A percentile compares a stretch with the other conserved stretches of the same genome.
phyloP scores from a whole-genome alignment of 257 asterid species.

The Misopates orontium region DNA sequence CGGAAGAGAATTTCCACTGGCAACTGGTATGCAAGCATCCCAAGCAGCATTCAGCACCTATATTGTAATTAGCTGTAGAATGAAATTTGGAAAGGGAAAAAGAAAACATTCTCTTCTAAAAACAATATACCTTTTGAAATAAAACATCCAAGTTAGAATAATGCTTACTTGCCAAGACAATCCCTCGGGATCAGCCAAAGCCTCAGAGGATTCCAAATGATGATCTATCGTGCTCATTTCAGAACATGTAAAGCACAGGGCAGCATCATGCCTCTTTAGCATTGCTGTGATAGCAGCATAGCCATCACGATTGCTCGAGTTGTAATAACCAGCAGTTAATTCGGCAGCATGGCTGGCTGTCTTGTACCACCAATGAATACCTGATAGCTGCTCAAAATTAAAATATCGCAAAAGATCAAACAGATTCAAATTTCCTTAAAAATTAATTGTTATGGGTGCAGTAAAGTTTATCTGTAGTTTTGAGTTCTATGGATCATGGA shows the following conservation, averaged over 20 bases:
- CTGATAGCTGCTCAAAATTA: slow-evolving; percentile 57
- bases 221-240: slow-evolving; percentile 53
- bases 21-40: slow-evolving; percentile 75
- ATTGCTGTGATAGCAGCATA: slow-evolving; percentile 61
- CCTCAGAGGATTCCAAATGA: slow-evolving; percentile 50
- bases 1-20: slow-evolving; percentile 62
- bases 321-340: slow-evolving; percentile 75
- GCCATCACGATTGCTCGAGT: slow-evolving; percentile 78
- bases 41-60: slow-evolving; percentile 83
- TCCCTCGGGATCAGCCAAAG: slow-evolving; percentile 76
- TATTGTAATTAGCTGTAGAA: slow-evolving; percentile 27
- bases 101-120: not conserved
- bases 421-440: slow-evolving; percentile 15
- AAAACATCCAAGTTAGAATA: too few relatives aligned
- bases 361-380: slow-evolving; percentile 96
- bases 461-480: not conserved
- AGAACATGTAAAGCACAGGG: slow-evolving; percentile 53
- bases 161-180: slow-evolving; percentile 85
- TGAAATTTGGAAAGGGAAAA: slow-evolving; percentile 5
- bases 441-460: slow-evolving; percentile 7
- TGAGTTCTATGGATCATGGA: slow-evolving; percentile 1
- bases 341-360: slow-evolving; percentile 96
- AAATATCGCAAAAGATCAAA: slow-evolving; percentile 23
- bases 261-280: slow-evolving; percentile 69
- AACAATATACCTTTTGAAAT: too few relatives aligned